Conservation (phyloP, 495 filamentous ascomycete species). For the Talaromyces proteolyticus region DNA sequence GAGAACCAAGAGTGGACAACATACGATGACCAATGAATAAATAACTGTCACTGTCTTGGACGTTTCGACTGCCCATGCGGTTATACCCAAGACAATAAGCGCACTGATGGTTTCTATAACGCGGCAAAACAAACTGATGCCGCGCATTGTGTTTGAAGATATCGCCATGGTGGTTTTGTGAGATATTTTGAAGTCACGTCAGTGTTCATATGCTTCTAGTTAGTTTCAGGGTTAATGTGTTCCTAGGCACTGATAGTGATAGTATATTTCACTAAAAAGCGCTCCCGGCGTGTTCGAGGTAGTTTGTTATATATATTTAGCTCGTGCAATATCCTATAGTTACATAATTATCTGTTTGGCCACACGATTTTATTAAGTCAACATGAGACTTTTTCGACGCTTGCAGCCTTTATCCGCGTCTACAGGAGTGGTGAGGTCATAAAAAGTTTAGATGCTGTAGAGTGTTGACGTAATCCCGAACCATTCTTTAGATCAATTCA, state of each 20-base stretch:
- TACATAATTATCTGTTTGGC: background rate
- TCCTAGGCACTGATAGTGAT: background rate
- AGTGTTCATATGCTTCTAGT: background rate
- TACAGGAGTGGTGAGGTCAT: background rate
- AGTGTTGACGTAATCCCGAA: too few species aligned
- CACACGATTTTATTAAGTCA: background rate
- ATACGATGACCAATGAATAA: conserved; percentile 11
- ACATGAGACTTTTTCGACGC: background rate
- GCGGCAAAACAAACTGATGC: conserved; percentile 1
- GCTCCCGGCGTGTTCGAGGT: background rate
- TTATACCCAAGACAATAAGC: conserved; percentile 17
- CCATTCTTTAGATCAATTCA: background rate
- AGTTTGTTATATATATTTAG: too few species aligned
- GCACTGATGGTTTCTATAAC: conserved; percentile 11
- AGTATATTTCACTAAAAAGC: background rate
- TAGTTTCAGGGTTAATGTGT: background rate
- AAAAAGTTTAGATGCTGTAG: background rate
- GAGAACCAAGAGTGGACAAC: conserved; percentile 6
- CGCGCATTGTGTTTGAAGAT: background rate
- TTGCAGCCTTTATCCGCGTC: background rate
- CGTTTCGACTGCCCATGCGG: conserved; percentile 12
- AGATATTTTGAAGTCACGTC: background rate
- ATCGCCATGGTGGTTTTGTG: background rate
- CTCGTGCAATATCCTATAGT: background rate
- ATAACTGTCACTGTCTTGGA: conserved; percentile 18